phyloP scores from a whole-genome alignment of 2,329 filamentous ascomycete genomes.

The Sclerotinia borealis region DNA sequence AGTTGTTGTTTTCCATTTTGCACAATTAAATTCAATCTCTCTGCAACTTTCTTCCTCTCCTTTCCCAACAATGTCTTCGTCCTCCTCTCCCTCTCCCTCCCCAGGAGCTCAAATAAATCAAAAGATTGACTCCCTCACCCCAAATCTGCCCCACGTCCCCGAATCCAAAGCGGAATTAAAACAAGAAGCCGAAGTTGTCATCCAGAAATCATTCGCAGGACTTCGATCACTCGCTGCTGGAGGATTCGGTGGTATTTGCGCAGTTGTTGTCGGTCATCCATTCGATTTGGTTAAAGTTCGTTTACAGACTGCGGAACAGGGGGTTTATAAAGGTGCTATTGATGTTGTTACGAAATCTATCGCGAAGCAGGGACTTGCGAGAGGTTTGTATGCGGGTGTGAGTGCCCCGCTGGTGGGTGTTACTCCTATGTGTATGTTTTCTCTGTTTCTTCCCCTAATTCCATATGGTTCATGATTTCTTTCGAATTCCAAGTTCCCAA shows the following conservation, averaged over 20 bases:
- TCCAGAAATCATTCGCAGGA: conserved; percentile 43
- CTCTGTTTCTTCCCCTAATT: not conserved
- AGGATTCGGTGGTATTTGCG: conserved; percentile 88
- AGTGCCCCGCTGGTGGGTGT: conserved; percentile 91
- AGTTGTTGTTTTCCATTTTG: not conserved
- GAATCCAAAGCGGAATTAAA: conserved; percentile 32
- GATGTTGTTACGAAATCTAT: conserved; percentile 89
- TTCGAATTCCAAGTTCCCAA: not conserved
- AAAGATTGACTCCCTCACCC: conserved; percentile 26
- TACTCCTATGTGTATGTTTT: conserved; percentile 90
- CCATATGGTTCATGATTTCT: not conserved
- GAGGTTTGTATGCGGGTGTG: conserved; percentile 94
- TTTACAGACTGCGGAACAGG: conserved; percentile 89
- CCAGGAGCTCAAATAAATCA: conserved; percentile 26
- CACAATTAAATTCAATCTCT: not conserved
- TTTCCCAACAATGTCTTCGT: conserved; percentile 7
- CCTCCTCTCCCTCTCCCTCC: conserved; percentile 22
- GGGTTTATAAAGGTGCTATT: conserved; percentile 82
- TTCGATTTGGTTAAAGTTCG: conserved; percentile 98
- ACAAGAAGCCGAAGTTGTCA: conserved; percentile 27
- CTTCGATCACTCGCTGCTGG: conserved; percentile 81
- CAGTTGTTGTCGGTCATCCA: conserved; percentile 89
- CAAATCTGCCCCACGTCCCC: conserved; percentile 31
- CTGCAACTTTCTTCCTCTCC: not conserved
- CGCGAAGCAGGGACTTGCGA: conserved; percentile 71